Evolutionary conservation across 2,329 filamentous ascomycete genomes (phyloP).

Genomic region (Teratosphaeria zuluensis): DNA sequence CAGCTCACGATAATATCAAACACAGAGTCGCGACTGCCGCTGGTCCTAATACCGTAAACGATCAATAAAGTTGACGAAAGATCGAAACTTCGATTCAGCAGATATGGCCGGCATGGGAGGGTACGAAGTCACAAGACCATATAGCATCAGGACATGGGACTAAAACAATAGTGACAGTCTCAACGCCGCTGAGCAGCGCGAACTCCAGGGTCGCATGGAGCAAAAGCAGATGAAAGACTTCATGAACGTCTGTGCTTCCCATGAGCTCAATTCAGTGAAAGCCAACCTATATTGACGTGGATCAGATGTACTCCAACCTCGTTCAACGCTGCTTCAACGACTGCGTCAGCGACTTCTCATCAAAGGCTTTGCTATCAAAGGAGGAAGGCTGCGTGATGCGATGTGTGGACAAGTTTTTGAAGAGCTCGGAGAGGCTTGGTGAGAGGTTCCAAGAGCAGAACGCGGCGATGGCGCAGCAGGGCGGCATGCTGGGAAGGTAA

Average conservation of each 20-base stretch:
- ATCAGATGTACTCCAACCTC: slow-evolving; percentile 60
- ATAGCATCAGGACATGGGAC: slow-evolving; percentile 1
- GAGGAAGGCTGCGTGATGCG: slow-evolving; percentile 89
- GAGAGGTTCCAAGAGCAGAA: slow-evolving; percentile 79
- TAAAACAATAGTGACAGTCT: slow-evolving; percentile 41
- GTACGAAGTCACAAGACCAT: slow-evolving; percentile 14
- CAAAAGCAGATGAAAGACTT: slow-evolving; percentile 99
- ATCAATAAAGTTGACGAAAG: not conserved
- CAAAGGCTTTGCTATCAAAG: slow-evolving; percentile 79
- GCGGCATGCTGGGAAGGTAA: slow-evolving; percentile 29
- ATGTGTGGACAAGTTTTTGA: slow-evolving; percentile 94
- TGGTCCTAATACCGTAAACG: not conserved
- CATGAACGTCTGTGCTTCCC: slow-evolving; percentile 66
- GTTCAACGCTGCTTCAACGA: slow-evolving; percentile 90
- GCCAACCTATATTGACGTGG: not conserved
- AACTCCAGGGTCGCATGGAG: slow-evolving; percentile 90
- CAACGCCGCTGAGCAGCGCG: slow-evolving; percentile 72
- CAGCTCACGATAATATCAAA: not conserved
- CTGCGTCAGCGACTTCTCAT: slow-evolving; percentile 97
- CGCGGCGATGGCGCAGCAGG: slow-evolving; percentile 55
- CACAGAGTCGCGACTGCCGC: not conserved
- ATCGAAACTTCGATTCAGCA: not conserved
- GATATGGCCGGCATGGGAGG: slow-evolving; percentile 22
- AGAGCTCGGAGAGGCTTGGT: slow-evolving; percentile 78
- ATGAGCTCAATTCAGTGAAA: not conserved